Base-by-base conservation (phyloP, 2,329 filamentous ascomycete species). In the Clarireedia hainanense region DNA sequence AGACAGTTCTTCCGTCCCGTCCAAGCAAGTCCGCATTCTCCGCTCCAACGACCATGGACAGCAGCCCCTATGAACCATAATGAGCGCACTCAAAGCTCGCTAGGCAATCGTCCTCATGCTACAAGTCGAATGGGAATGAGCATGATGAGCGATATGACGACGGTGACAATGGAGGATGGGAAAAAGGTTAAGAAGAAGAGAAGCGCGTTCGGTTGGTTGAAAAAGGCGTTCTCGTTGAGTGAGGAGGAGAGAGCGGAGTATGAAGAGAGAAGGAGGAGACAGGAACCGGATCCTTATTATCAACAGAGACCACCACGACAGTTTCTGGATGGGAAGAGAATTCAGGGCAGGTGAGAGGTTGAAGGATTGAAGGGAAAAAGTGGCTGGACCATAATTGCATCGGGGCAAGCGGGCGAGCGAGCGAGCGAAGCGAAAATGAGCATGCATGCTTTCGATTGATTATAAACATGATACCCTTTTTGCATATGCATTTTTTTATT, bases 161-260 rank as follows among this genome's bases (percentile, higher is more conserved):
- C 58, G 1, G 71, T 76, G 5, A 56, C 55, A 49, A 76, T 74
- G 14, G 63, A 64, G 34, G 56, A 63, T 27, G 63, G 61, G 15
- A 64, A 65, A 58, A 68, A 75, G 39, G 65, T 84, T 5, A 85
- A 85, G 69, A 86, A 85, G 73, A 85, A 85, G 73, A 77, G 80
- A 60, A 85, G 83, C 63, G 80, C 81, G 1, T 84, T 86, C 64
- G 83, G 82, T 2, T 86, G 83, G 83, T 68, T 86, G 55, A 85
- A 85, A 69, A 85, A 86, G 71, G 82, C 82, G 0, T 86, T 86
- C 52, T 80, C 78, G 36, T 70, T 86, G 26, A 81, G 84, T 58
- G 83, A 86, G 23, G 80, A 85, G 48, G 83, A 86, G 67, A 77
- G 76, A 52, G 74, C 76, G 7, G 76, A 77, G 9, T 86, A 83